A percentile compares a stretch with the other conserved stretches of the same genome.
phyloP scores from a whole-genome alignment of 257 asterid species.

The Przewalskia tangutica region DNA sequence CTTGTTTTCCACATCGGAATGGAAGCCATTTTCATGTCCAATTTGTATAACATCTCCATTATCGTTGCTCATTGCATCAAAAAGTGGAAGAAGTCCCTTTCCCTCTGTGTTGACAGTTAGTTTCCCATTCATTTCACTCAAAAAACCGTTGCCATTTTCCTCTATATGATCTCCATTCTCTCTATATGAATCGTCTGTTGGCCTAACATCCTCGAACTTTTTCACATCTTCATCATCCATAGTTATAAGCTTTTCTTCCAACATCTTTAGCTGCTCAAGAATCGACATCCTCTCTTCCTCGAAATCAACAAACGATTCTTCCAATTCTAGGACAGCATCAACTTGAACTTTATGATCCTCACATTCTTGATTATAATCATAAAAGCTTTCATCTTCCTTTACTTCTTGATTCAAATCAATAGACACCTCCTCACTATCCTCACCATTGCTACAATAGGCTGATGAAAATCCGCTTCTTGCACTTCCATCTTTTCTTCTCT shows the following conservation, averaged over 20 bases:
- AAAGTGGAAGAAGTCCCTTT: constrained; percentile 80
- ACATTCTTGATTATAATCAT: constrained; percentile 21
- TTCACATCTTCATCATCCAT: constrained; percentile 42
- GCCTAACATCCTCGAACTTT: constrained; percentile 36
- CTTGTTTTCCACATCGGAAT: constrained; percentile 33
- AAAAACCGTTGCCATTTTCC: constrained; percentile 34
- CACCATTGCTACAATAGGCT: constrained; percentile 65
- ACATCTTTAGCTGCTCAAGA: constrained; percentile 71
- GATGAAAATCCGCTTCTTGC: constrained; percentile 61
- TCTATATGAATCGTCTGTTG: constrained; percentile 14
- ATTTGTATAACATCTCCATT: constrained; percentile 23
- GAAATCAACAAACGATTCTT: constrained; percentile 75
- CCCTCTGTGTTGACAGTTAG: constrained; percentile 34
- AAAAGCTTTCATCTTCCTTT: constrained; percentile 46
- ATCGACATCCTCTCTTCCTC: constrained; percentile 85
- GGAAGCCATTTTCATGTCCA: constrained; percentile 23
- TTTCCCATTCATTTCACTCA: constrained; percentile 38
- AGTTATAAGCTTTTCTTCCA: constrained; percentile 70
- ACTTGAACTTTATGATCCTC: constrained; percentile 42
- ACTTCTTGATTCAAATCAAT: constrained; percentile 63
- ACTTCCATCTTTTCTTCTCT: constrained; percentile 51
- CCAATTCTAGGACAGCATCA: constrained; percentile 54
- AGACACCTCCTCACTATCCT: constrained; percentile 74
- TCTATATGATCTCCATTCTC: constrained; percentile 20
- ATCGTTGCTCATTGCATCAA: constrained; percentile 60